These are phyloP conservation scores for Venturia oleaginea DNA, from an alignment of 2,329 filamentous ascomycete species.

Conservation along the genomic window DNA sequence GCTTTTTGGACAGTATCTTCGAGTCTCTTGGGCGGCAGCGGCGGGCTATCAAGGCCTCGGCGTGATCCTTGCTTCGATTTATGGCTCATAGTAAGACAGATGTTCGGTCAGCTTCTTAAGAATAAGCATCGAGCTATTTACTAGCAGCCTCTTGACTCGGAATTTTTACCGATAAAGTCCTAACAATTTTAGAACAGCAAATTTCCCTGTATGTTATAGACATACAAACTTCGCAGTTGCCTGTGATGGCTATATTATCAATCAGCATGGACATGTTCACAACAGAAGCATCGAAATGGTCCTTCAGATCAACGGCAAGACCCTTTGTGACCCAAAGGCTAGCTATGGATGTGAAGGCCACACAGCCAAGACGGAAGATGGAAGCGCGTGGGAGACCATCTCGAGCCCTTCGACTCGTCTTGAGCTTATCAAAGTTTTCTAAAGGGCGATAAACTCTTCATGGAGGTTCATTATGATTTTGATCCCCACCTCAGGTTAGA, in stretches of 20 bases:
- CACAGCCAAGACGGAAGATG: background rate
- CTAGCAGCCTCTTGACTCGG: too few relatives aligned
- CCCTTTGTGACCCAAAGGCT: conserved; percentile 6
- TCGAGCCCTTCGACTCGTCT: background rate
- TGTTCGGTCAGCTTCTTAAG: too few relatives aligned
- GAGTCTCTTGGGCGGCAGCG: too few relatives aligned
- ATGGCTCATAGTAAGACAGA: too few relatives aligned
- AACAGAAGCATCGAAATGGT: conserved; percentile 10
- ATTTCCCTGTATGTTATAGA: too few relatives aligned
- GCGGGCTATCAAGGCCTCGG: too few relatives aligned
- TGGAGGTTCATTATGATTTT: conserved; percentile 11
- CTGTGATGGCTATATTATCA: conserved; percentile 6
- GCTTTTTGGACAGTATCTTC: too few relatives aligned
- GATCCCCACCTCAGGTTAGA: conserved; percentile 3
- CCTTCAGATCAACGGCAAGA: conserved; percentile 8
- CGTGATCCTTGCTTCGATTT: too few relatives aligned
- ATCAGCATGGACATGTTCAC: conserved; percentile 9
- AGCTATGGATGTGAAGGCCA: conserved; percentile 6
- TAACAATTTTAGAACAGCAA: too few relatives aligned
- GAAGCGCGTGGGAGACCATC: conserved; percentile 13
- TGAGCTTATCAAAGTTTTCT: conserved; percentile 7
- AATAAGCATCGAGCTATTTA: too few relatives aligned
- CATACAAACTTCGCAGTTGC: background rate
- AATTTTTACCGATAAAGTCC: too few relatives aligned
- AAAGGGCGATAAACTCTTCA: conserved; percentile 9